These are phyloP conservation scores for Alternaria metachromatica DNA, from an alignment of 2,329 filamentous ascomycete species.

Conservation along the genomic window DNA sequence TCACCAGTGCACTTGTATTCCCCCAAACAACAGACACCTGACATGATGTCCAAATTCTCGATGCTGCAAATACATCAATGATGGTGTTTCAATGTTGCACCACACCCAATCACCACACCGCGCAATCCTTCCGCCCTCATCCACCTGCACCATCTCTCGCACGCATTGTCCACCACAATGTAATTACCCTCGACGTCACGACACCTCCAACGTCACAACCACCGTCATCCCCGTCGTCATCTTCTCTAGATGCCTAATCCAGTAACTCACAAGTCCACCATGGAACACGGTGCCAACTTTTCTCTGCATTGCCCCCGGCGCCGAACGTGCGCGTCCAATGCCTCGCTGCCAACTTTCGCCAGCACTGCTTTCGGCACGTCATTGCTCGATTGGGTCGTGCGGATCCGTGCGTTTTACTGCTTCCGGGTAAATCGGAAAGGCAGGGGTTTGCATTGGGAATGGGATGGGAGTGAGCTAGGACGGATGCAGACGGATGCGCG, in stretches of 20 bases:
- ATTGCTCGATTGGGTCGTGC: not conserved
- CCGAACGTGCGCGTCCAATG: not conserved
- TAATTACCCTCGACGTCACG: not conserved
- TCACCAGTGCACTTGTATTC: too few species aligned
- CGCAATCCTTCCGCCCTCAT: not conserved
- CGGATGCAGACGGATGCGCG: not conserved
- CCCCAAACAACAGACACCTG: too few species aligned
- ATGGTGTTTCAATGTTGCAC: not conserved
- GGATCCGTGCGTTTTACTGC: not conserved
- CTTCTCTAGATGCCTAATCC: not conserved
- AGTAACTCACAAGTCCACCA: not conserved
- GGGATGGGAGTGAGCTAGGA: not conserved
- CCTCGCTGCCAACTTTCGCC: slow-evolving; percentile 2
- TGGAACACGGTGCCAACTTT: slow-evolving; percentile 10
- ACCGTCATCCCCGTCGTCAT: not conserved
- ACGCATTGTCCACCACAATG: not conserved
- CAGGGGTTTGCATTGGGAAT: not conserved
- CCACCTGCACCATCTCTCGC: not conserved
- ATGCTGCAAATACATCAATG: not conserved
- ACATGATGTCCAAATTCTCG: too few species aligned
- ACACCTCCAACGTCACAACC: not conserved
- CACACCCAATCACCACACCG: not conserved
- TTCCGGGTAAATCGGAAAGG: not conserved
- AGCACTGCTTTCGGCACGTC: not conserved
- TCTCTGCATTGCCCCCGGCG: not conserved